Base-by-base conservation (phyloP, 1,139 yeast genomes). In the Debaryomycetaceae sp. region DNA sequence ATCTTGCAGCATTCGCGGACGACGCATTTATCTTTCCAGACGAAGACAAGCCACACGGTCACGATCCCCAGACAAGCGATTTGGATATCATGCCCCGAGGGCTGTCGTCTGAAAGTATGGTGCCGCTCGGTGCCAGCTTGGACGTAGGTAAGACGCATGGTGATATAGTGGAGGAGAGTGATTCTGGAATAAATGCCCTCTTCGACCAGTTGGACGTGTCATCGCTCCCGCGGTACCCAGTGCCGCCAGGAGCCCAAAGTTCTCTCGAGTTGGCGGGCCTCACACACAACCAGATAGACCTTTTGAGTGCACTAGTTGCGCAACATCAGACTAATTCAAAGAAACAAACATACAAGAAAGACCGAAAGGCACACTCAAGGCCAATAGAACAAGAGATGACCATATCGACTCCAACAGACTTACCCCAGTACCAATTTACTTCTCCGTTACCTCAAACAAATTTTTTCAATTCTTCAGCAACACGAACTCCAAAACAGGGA, bases 1-100 rank as follows among this genome's bases (percentile, higher is more conserved):
- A 85, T 59, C 69, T 85, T 52, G 86, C 89, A 14, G 90, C 89
- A 1, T 85, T 85, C 72, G 91, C 90, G 1, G 90, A 85, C 55
- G 90, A 84, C 50, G 76, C 85, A 6, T 85, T 85, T 53, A 77
- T 85, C 4, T 85, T 85, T 58, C 89, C 90, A 0, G 93, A 85
- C 58, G 91, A 85, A 58, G 90, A 84, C 37, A 84, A 84, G 58
- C 83, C 24, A 34, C 38, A 40, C 24, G 17, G 27, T 20, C 38
- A 27, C 8, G 31, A 27, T 11, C 8, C 31, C 8, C 31, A 27
- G 8, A 8, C 11, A 7, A 27, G 11, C 8, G 31, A 27, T 8
- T 27, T 27, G 31, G 31, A 27, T 27, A 27, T 27, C 11, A 27
- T 27, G 31, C 31, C 31, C 11, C 31, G 31, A 27, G 31, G 31